phyloP scores from a whole-genome alignment of 495 filamentous ascomycete genomes.

The Delitschia confertaspora region DNA sequence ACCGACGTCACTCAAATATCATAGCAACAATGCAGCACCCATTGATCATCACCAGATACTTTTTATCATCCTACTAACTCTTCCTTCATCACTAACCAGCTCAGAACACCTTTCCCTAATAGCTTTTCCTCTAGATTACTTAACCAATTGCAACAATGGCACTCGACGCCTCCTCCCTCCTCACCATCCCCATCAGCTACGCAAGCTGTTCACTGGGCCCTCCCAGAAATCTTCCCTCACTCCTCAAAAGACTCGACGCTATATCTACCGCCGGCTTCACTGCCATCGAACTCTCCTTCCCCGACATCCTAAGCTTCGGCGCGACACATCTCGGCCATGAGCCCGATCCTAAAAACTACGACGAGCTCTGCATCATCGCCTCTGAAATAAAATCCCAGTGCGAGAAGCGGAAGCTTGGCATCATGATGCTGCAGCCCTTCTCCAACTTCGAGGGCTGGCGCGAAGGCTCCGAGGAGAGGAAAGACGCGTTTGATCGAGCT shows the following conservation, averaged over 20 bases:
- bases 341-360: constrained; percentile 48
- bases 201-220: constrained; percentile 57
- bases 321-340: constrained; percentile 41
- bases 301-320: constrained; percentile 61
- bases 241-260: constrained; percentile 55
- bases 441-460: constrained; percentile 74
- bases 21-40: background rate
- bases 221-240: constrained; percentile 40
- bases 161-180: constrained; percentile 31
- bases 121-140: too few relatives aligned
- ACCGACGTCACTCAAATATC: too few relatives aligned
- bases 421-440: constrained; percentile 74
- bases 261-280: constrained; percentile 58
- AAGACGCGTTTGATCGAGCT: constrained; percentile 58
- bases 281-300: constrained; percentile 67
- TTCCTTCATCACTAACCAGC: background rate
- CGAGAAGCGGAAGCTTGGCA: constrained; percentile 43
- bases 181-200: constrained; percentile 51
- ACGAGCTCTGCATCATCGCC: constrained; percentile 44
- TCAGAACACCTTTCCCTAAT: too few relatives aligned
- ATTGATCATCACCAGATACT: background rate
- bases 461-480: constrained; percentile 45
- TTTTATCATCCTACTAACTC: background rate
- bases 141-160: constrained; percentile 21
- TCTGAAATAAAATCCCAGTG: constrained; percentile 46